A percentile compares a stretch with the other conserved stretches of the same genome.
phyloP scores from a whole-genome alignment of 106 monocot species.

The Dioscorea dumetorum region DNA sequence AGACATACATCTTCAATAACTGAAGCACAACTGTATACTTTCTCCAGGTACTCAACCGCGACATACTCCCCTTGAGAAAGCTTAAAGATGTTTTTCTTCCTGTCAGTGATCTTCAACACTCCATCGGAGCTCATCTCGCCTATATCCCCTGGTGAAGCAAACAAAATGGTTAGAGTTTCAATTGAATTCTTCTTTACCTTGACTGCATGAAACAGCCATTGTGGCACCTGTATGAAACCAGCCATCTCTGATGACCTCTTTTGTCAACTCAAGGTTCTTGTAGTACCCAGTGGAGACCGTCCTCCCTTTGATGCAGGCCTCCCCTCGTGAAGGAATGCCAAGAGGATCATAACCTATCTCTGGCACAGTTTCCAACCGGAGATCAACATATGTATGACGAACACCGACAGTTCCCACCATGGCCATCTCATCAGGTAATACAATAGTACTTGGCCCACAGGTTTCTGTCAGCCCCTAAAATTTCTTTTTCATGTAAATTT shows the following conservation, averaged over 20 bases:
- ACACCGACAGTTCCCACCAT: constrained; percentile 76
- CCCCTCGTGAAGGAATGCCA: constrained; percentile 66
- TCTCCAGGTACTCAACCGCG: constrained; percentile 82
- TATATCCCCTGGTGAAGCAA: constrained; percentile 59
- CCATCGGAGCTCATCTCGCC: constrained; percentile 84
- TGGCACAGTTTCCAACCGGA: constrained; percentile 74
- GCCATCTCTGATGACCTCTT: constrained; percentile 71
- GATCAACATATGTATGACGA: constrained; percentile 43
- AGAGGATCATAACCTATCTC: constrained; percentile 95
- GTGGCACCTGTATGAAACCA: constrained; percentile 93
- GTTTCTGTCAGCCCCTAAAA: constrained; percentile 78
- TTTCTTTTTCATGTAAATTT: background rate
- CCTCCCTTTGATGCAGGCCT: constrained; percentile 78
- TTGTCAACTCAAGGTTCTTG: constrained; percentile 75
- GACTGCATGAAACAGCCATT: background rate
- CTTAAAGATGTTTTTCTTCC: constrained; percentile 97
- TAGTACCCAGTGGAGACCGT: constrained; percentile 82
- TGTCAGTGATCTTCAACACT: constrained; percentile 71
- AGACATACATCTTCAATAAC: constrained; percentile 81
- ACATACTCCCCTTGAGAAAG: constrained; percentile 93
- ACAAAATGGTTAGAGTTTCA: background rate
- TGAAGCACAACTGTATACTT: constrained; percentile 52
- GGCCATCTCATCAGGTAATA: constrained; percentile 56
- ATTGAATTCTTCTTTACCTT: background rate
- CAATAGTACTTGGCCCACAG: constrained; percentile 50